Conservation (phyloP, 495 filamentous ascomycete species). For the Aspergillus asperescens region DNA sequence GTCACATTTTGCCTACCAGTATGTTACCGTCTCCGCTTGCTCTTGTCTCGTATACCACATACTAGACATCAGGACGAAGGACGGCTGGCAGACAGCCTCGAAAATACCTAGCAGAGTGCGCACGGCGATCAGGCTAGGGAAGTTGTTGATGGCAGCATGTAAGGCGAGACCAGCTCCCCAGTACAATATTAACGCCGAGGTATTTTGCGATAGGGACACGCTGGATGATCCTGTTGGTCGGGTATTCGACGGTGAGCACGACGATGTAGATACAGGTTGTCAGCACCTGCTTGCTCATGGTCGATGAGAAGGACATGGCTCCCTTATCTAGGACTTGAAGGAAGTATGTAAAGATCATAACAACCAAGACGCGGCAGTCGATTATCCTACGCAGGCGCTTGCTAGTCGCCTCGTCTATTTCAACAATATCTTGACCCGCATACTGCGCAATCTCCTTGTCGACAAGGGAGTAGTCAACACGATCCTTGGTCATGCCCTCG, state of each 20-base stretch:
- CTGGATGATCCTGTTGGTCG: slow-evolving; percentile 55
- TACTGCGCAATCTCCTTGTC: slow-evolving; percentile 64
- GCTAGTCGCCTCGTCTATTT: slow-evolving; percentile 52
- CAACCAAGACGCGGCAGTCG: slow-evolving; percentile 48
- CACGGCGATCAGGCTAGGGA: slow-evolving; percentile 49
- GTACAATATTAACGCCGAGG: slow-evolving; percentile 54
- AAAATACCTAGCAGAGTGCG: slow-evolving; percentile 63
- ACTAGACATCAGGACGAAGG: slow-evolving; percentile 53
- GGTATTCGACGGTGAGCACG: slow-evolving; percentile 51
- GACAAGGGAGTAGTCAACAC: slow-evolving; percentile 48
- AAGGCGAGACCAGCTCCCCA: slow-evolving; percentile 55
- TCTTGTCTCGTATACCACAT: slow-evolving; percentile 71
- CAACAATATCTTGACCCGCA: slow-evolving; percentile 41
- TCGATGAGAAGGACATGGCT: slow-evolving; percentile 62
- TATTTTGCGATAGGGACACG: slow-evolving; percentile 58
- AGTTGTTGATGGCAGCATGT: slow-evolving; percentile 55
- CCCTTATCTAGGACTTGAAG: slow-evolving; percentile 70
- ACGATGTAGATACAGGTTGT: slow-evolving; percentile 51
- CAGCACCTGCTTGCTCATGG: slow-evolving; percentile 65
- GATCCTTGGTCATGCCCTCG: slow-evolving; percentile 42
- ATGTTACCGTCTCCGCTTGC: slow-evolving; percentile 58
- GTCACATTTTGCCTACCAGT: slow-evolving; percentile 49
- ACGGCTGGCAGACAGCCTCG: slow-evolving; percentile 61
- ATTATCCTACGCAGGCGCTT: slow-evolving; percentile 49
- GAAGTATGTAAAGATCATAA: slow-evolving; percentile 55